Percentiles rank a stretch among this genome's conserved stretches.
Evolutionary conservation across 2,329 filamentous ascomycete species (phyloP).

Genomic region (Trichoderma semiorbis): DNA sequence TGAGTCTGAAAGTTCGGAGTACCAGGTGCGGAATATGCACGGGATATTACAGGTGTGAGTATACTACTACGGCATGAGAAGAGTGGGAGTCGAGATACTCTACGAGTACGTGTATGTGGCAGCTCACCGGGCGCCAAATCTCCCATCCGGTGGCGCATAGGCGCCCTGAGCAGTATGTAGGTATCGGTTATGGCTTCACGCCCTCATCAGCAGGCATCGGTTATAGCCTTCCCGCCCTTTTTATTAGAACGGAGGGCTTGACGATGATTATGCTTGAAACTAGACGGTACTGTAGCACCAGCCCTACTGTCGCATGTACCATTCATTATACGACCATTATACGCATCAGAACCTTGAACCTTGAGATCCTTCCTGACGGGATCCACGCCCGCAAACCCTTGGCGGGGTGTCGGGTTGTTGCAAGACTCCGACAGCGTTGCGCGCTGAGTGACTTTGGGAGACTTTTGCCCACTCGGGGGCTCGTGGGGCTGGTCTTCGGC

Average conservation of each 20-base stretch:
- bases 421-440: slow-evolving; percentile 30
- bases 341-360: background rate
- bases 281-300: background rate
- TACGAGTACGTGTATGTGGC: background rate
- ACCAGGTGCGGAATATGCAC: background rate
- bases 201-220: background rate
- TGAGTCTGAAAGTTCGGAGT: background rate
- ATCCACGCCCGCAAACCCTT: background rate
- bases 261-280: background rate
- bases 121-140: background rate
- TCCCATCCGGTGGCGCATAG: background rate
- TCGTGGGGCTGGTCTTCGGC: slow-evolving; percentile 8
- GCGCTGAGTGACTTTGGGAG: background rate
- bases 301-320: background rate
- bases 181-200: background rate
- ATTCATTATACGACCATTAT: background rate
- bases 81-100: background rate
- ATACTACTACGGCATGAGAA: background rate
- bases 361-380: background rate
- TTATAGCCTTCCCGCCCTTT: background rate
- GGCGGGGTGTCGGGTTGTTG: slow-evolving; percentile 29
- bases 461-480: background rate
- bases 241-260: background rate
- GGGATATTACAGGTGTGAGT: background rate
- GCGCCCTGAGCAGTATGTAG: background rate